Evolutionary conservation across 192 early-diverging fungal genomes (phyloP), one percentile per base, ranked within the genome.

Genomic region (Coemansia sp.): DNA sequence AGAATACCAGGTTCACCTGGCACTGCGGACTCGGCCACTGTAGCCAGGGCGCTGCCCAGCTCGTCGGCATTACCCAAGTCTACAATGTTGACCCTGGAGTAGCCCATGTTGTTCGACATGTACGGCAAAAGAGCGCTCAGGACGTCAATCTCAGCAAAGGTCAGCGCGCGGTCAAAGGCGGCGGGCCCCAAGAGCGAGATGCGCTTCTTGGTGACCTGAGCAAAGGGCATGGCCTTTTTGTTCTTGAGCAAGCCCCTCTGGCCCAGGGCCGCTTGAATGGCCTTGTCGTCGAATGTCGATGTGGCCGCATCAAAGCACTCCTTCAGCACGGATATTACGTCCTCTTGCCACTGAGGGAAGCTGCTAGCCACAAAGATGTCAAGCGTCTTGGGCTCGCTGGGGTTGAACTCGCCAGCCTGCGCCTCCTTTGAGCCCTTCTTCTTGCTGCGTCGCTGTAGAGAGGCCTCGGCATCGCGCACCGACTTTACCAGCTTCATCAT

Each of bases 171-270:
- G 68, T 93, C 86, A 70, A 99, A 94, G 6, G 89, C 95, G 18
- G 64, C 36, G 6, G 83, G 59, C 6, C 95, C 95, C 3, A 76
- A 61, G 6, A 70, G 65, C 35, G 85, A 86, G 13, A 95, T 88
- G 43, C 82, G 85, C 77, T 93, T 95, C 89, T 95, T 92, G 73
- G 95, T 86, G 43, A 90, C 87, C 55, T 94, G 88, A 52, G 95
- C 86, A 83, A 99, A 99, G 16, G 94, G 93, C 94, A 97, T 97
- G n/a, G 86, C 90, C 76, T 90, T 89, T 84, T 97, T 97, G 84
- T 98, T 91, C 84, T 95, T 96, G 70, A 91, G 83, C 74, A 97
- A 66, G 37, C 92, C 94, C 59, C 73, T 82, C 31, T 77, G 66
- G 56, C 75, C 84, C 68, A 98, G 83, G 20, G 84, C 63, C 7